Evolutionary conservation across 2,329 filamentous ascomycete genomes (phyloP).

Genomic region (Curvularia eragrostidis): DNA sequence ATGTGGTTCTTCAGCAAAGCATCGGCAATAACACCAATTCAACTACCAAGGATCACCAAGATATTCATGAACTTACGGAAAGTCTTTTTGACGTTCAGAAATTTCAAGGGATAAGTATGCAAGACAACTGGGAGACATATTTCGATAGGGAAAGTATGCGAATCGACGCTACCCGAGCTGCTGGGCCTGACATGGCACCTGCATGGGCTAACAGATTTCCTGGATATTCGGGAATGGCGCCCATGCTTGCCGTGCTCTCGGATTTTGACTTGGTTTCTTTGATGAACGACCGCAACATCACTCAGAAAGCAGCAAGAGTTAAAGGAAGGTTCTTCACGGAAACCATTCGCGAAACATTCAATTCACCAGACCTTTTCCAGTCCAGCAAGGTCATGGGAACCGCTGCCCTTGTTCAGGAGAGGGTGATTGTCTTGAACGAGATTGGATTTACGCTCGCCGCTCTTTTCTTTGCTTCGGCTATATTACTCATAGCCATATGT

Average conservation of each 20-base stretch:
- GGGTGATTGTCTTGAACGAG: slow-evolving; percentile 26
- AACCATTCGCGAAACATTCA: slow-evolving; percentile 19
- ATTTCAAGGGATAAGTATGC: not conserved
- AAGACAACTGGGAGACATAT: not conserved
- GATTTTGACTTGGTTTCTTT: slow-evolving; percentile 1
- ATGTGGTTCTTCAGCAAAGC: not conserved
- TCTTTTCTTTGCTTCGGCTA: slow-evolving; percentile 23
- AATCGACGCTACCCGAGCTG: not conserved
- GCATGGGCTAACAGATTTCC: not conserved
- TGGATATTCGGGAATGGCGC: slow-evolving; percentile 15
- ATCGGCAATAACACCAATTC: not conserved
- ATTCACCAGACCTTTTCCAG: slow-evolving; percentile 2
- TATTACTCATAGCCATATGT: slow-evolving; percentile 3
- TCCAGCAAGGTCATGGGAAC: slow-evolving; percentile 7
- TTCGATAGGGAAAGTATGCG: not conserved
- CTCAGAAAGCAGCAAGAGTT: slow-evolving; percentile 14
- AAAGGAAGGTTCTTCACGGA: slow-evolving; percentile 31
- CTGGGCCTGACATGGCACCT: not conserved
- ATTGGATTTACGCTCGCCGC: slow-evolving; percentile 21
- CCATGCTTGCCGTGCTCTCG: slow-evolving; percentile 18
- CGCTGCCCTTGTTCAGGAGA: slow-evolving; percentile 9
- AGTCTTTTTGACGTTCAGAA: not conserved
- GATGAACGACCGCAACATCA: slow-evolving; percentile 10
- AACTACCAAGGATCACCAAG: not conserved
- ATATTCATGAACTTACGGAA: not conserved